These are phyloP conservation scores for Trametes versicolor DNA, from an alignment of 1,284 basidiomycete species.

Conservation along the genomic window DNA sequence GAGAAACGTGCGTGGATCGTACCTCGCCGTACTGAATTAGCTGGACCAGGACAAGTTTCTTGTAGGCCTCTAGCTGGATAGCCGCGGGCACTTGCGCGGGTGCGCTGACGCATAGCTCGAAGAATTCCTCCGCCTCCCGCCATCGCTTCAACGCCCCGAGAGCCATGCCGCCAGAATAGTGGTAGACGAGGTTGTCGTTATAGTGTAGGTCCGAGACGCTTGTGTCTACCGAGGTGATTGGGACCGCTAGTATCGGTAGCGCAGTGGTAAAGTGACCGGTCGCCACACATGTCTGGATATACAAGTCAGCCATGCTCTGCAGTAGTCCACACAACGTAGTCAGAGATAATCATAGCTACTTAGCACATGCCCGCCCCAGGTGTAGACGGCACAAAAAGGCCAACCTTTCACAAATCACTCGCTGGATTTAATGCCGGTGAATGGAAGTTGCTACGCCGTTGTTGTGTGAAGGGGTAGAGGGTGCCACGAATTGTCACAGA, in stretches of 20 bases:
- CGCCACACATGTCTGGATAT: constrained; percentile 49
- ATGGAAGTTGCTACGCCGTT: too few relatives aligned
- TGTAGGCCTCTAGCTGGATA: constrained; percentile 86
- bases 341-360: too few relatives aligned
- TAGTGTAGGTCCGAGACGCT: constrained; percentile 67
- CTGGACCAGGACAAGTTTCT: constrained; percentile 82
- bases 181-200: constrained; percentile 80
- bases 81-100: constrained; percentile 73
- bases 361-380: too few relatives aligned
- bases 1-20: constrained; percentile 14
- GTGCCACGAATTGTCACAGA: too few relatives aligned
- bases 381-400: too few relatives aligned
- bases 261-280: constrained; percentile 61
- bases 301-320: neutral
- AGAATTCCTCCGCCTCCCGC: constrained; percentile 73
- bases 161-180: constrained; percentile 77
- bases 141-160: constrained; percentile 70
- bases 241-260: constrained; percentile 63
- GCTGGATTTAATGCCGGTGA: too few relatives aligned
- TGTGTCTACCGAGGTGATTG: constrained; percentile 68
- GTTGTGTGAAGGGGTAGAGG: too few relatives aligned
- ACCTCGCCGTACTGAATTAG: constrained; percentile 79
- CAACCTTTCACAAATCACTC: too few relatives aligned
- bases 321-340: neutral
- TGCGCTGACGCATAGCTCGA: constrained; percentile 80